Base-by-base conservation (phyloP, 805 yeast species). In the Pichia manshurica region DNA sequence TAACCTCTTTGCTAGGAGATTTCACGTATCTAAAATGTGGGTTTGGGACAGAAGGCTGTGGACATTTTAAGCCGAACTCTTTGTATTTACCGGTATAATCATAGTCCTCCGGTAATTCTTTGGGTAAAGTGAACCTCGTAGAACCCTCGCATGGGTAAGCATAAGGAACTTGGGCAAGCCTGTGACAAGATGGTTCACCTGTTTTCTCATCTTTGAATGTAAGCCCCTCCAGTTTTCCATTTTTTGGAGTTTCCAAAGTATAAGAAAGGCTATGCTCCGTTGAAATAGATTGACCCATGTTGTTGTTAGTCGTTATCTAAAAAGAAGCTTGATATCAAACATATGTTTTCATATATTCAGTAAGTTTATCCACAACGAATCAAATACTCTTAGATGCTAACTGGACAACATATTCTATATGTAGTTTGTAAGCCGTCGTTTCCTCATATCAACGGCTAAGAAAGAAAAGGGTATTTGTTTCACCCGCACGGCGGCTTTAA, bases 21-120 rank as follows among this genome's bases (percentile, higher is more conserved):
- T 58, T 56, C 17, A 45, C 37, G 38, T 55, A 55, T 29, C 48
- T 34, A 31, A 53, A 53, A 12, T 49, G 42, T 3, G 56, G 58
- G 6, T 59, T 48, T 12, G 71, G 66, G 29, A 56, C 53, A 5
- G 50, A 42, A 2, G 73, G 72, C 49, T 70, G 74, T 19, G 72
- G 71, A 43, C 71, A 64, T 37, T 61, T 56, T 21, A 61, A 48
- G 6, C 69, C 65, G 32, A 62, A 57, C 20, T 60, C 56, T 13
- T 60, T 59, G 50, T 70, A 70, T 22, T 66, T 64, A 1, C 72
- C 74, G 6, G 69, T 56, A 48, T 68, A 70, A 51, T 70, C 69
- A 47, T 54, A 64, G 42, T 59, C 61, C 0, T 57, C 53, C 2
- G 72, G 64, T 9, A 70, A 45, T 12, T 62, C 58, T 36, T 50